phyloP scores from a whole-genome alignment of 768 basidiomycete species.

The Suillus subalutaceus region DNA sequence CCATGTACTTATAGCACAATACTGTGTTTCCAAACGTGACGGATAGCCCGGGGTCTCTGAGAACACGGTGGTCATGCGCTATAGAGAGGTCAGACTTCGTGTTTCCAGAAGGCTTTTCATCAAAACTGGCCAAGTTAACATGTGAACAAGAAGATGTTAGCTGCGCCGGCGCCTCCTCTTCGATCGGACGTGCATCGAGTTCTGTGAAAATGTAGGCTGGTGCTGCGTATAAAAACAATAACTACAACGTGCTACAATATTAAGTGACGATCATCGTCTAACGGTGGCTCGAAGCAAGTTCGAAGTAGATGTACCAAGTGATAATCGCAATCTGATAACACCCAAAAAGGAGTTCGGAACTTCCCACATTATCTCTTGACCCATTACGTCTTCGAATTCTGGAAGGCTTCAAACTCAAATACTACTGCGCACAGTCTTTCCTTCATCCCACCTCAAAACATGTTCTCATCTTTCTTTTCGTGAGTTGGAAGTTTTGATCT shows the following conservation, averaged over 20 bases:
- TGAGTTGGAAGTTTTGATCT: conserved; percentile 44
- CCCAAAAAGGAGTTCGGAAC: not conserved
- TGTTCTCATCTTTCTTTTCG: conserved; percentile 83
- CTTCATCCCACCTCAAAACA: conserved; percentile 37
- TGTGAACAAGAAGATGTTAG: not conserved
- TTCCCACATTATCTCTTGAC: not conserved
- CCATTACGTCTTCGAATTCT: conserved; percentile 2
- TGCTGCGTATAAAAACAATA: not conserved
- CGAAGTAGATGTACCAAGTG: no score
- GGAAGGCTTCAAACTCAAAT: not conserved
- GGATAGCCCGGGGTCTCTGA: not conserved
- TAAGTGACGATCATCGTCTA: no score
- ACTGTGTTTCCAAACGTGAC: not conserved
- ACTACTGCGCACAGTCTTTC: not conserved
- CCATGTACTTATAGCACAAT: not conserved
- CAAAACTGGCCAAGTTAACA: not conserved
- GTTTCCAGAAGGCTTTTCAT: conserved; percentile 1
- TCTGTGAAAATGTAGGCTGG: not conserved
- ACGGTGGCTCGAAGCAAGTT: no score
- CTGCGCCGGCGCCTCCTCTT: not conserved
- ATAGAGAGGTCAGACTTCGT: not conserved
- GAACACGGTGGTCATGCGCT: not conserved
- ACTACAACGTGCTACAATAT: no score
- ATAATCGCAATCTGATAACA: not conserved
- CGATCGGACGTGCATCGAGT: not conserved